Evolutionary conservation across 2,329 filamentous ascomycete genomes (phyloP).

Genomic region (Paecilomyces fulvus): DNA sequence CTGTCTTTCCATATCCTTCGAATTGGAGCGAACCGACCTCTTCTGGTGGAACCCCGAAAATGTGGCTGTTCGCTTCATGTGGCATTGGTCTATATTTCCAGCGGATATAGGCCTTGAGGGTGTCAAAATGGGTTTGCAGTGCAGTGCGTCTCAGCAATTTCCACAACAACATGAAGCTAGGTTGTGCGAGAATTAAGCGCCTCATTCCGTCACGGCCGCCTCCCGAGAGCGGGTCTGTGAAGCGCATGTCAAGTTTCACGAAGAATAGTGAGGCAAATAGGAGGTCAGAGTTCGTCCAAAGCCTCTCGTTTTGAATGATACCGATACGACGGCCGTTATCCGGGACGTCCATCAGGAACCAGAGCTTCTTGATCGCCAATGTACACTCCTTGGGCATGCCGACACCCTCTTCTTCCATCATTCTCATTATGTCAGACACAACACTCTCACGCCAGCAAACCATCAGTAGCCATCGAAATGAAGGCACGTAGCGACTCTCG

Average conservation of each 20-base stretch:
- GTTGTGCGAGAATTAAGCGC: slow-evolving; percentile 53
- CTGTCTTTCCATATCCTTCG: slow-evolving; percentile 25
- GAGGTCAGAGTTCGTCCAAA: slow-evolving; percentile 55
- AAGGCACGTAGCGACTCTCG: slow-evolving; percentile 48
- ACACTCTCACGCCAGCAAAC: slow-evolving; percentile 50
- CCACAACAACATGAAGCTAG: slow-evolving; percentile 49
- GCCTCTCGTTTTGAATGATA: slow-evolving; percentile 43
- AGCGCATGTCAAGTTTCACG: slow-evolving; percentile 62
- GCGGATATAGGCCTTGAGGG: slow-evolving; percentile 49
- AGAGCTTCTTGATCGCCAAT: slow-evolving; percentile 54
- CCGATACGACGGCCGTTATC: slow-evolving; percentile 48
- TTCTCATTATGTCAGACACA: slow-evolving; percentile 54
- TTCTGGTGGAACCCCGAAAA: slow-evolving; percentile 46
- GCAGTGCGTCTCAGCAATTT: slow-evolving; percentile 50
- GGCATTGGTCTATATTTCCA: slow-evolving; percentile 43
- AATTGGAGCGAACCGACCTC: slow-evolving; percentile 44
- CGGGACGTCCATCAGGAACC: slow-evolving; percentile 62
- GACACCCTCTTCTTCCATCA: slow-evolving; percentile 51
- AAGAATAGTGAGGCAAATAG: slow-evolving; percentile 57
- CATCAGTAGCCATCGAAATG: slow-evolving; percentile 61
- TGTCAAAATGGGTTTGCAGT: slow-evolving; percentile 43
- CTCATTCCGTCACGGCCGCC: slow-evolving; percentile 44
- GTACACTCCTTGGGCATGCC: slow-evolving; percentile 44
- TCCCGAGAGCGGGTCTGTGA: slow-evolving; percentile 55
- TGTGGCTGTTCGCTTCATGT: slow-evolving; percentile 16